A percentile compares a stretch with the other conserved stretches of the same genome.
These are phyloP conservation scores for Sphagnum contortum DNA, from an alignment of 225 moss, liverwort and hornwort genomes.

Conservation along the genomic window DNA sequence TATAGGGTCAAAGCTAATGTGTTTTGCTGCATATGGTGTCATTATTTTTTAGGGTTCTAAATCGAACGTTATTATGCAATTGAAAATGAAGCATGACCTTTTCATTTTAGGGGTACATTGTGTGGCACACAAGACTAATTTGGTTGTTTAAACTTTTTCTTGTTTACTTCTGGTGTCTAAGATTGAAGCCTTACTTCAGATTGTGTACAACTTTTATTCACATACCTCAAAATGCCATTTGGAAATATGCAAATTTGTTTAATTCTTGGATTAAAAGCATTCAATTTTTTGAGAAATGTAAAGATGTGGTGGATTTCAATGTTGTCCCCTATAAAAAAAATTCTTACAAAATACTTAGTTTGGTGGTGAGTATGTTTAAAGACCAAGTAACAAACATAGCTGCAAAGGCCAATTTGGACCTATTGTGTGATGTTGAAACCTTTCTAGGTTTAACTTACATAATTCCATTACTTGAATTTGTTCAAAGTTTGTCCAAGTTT, in stretches of 20 bases:
- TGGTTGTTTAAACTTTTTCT: background rate
- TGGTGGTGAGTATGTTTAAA: background rate
- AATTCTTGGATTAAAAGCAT: background rate
- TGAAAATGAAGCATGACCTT: background rate
- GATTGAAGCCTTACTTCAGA: background rate
- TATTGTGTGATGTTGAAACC: background rate
- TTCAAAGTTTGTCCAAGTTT: background rate
- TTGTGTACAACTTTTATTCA: background rate
- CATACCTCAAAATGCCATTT: background rate
- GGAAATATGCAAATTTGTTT: background rate
- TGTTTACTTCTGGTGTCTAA: background rate
- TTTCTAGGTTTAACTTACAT: slow-evolving; percentile 1
- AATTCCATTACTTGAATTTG: background rate
- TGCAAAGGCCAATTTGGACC: background rate
- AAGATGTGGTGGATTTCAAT: background rate
- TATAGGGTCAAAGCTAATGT: background rate
- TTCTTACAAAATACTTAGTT: background rate
- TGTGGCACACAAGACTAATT: slow-evolving; percentile 1
- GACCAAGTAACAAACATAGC: background rate
- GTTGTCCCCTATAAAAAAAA: background rate
- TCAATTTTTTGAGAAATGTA: background rate
- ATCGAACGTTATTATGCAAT: background rate
- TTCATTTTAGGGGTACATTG: slow-evolving; percentile 1
- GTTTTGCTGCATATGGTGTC: background rate
- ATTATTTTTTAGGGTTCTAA: background rate